Evolutionary conservation across 2,329 filamentous ascomycete genomes (phyloP), one percentile per base, ranked within the genome.

Genomic region (Cordyceps cicadae): DNA sequence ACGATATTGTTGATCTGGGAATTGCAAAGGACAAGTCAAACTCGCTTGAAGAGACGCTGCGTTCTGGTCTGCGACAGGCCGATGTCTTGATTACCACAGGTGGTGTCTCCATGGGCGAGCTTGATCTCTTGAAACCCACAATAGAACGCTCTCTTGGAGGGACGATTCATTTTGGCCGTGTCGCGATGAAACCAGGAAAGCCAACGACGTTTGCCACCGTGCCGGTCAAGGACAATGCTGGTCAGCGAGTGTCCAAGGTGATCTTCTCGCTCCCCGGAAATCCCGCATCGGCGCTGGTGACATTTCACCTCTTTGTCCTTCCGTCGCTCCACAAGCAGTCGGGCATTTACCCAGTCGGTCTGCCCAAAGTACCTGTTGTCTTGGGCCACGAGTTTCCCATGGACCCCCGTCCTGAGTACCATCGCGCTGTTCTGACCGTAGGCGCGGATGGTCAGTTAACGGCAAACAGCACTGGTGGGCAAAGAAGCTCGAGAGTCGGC

Each of bases 141-240:
- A 90, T 99, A 67, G 94, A 97, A 77, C 87, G 93, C 48, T 81
- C 86, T 1, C 83, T 99, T 1, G 91, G 92, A 61, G 94, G 94
- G 8, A 94, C 87, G 0, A 96, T 99, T 66, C 94, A 97, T 74
- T 99, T 99, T 67, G 94, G 94, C 26, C 88, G 94, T 3, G 94
- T 99, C 3, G 84, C 88, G 59, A 97, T 99, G 94, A 99, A 99
- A 77, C 94, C 94, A 0, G 94, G 94, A 5, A 99, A 97, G 74
- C 94, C 94, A 2, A 97, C 92, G 0, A 99, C 94, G 0, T 99
- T 99, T 72, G 94, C 94, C 2, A 97, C 91, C 0, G 82, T 97
- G 0, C 87, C 90, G 1, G 78, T 82, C 45, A 87, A 86, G 72
- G 78, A 83, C 62, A 81, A 82, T 63, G 70, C 68, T 1, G 84